A percentile compares a stretch with the other conserved stretches of the same genome.
Conservation (phyloP, 108 stramenopile genomes). For the Craspedostauros australis region DNA sequence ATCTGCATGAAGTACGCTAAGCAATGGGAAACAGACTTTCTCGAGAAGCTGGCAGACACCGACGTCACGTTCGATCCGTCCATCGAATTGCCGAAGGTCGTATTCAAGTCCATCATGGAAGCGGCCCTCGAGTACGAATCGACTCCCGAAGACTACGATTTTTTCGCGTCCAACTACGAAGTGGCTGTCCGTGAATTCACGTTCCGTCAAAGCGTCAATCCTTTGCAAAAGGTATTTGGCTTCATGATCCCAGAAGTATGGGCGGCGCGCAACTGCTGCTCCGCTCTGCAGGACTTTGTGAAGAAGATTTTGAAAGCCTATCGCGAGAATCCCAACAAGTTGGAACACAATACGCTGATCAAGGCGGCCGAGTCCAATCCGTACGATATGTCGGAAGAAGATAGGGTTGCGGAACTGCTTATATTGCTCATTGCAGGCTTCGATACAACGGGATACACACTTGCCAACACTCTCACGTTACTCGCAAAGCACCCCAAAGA, state of each 20-base stretch:
- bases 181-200: too few species aligned
- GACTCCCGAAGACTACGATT: conserved; percentile 12
- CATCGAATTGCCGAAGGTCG: conserved; percentile 22
- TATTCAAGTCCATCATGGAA: conserved; percentile 28
- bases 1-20: conserved; percentile 23
- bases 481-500: conserved; percentile 14
- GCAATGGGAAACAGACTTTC: too few species aligned
- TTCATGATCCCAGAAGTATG: conserved; percentile 18
- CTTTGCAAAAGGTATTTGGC: conserved; percentile 26
- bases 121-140: conserved; percentile 32
- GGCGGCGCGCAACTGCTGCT: conserved; percentile 6
- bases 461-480: conserved; percentile 7
- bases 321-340: conserved; percentile 4
- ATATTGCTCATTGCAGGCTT: conserved; percentile 18
- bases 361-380: not conserved
- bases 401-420: conserved; percentile 9
- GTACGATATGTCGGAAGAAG: not conserved
- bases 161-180: too few species aligned
- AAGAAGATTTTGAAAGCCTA: conserved; percentile 13
- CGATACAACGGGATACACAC: conserved; percentile 18
- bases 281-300: not conserved
- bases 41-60: conserved; percentile 1
- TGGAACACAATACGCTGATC: conserved; percentile 8
- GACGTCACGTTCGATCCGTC: conserved; percentile 28
- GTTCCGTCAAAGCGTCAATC: conserved; percentile 24